phyloP scores from a whole-genome alignment of 2,329 filamentous ascomycete species.

The Cladophialophora exuberans region DNA sequence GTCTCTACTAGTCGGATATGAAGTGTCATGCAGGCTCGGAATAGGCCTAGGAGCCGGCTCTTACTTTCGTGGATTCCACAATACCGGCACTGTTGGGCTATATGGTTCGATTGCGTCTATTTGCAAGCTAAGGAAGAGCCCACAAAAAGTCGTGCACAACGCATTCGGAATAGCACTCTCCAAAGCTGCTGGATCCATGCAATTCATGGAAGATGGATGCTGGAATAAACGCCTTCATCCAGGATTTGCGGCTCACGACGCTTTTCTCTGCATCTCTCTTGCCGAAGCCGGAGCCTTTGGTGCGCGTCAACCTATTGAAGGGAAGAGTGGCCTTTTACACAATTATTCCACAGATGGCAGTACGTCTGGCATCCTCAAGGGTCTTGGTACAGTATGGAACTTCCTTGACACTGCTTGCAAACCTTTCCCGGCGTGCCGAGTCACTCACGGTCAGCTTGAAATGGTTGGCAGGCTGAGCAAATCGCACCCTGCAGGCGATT shows the following conservation, averaged over 20 bases:
- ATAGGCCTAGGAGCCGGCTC: conserved; percentile 36
- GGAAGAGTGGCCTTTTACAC: conserved; percentile 19
- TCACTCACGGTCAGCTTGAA: conserved; percentile 23
- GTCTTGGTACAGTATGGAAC: conserved; percentile 17
- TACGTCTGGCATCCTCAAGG: not conserved
- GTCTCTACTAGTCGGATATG: conserved; percentile 38
- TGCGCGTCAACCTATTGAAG: conserved; percentile 18
- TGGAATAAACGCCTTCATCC: conserved; percentile 44
- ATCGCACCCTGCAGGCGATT: not conserved
- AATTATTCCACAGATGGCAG: not conserved
- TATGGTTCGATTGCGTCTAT: conserved; percentile 41
- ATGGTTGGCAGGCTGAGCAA: not conserved
- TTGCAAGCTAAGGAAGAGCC: conserved; percentile 31
- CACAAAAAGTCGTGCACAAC: conserved; percentile 32
- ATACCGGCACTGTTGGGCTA: conserved; percentile 40
- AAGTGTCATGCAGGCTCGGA: conserved; percentile 35
- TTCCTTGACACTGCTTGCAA: conserved; percentile 16
- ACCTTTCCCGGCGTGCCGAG: conserved; percentile 22
- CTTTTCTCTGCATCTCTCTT: conserved; percentile 38
- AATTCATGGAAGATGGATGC: conserved; percentile 39
- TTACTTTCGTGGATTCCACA: conserved; percentile 41
- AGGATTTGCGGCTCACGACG: conserved; percentile 42
- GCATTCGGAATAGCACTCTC: too few relatives aligned
- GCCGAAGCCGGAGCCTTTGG: conserved; percentile 38
- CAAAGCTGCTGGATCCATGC: too few relatives aligned